Evolutionary conservation across 768 basidiomycete species (phyloP).

Genomic region (Clavaria fumosa): DNA sequence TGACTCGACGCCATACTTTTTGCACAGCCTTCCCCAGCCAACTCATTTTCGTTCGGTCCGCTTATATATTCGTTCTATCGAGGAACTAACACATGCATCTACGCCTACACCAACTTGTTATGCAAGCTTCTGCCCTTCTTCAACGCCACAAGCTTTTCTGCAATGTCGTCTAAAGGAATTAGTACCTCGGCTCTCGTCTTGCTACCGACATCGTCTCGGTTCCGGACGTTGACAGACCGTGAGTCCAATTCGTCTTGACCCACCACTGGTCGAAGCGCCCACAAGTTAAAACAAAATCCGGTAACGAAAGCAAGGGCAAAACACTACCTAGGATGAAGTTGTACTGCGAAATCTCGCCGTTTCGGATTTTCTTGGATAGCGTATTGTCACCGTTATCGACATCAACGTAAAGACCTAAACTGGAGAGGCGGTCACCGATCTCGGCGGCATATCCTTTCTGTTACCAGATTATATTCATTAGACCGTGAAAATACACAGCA

Average conservation of each 20-base stretch:
- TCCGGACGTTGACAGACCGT: constrained; percentile 86
- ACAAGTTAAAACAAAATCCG: background rate
- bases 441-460: constrained; percentile 89
- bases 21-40: too few species aligned
- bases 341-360: constrained; percentile 94
- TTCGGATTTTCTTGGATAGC: constrained; percentile 91
- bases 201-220: constrained; percentile 82
- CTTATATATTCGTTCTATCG: too few species aligned
- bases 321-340: constrained; percentile 88
- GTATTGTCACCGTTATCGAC: constrained; percentile 89
- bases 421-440: constrained; percentile 50
- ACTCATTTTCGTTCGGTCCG: too few species aligned
- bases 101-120: constrained; percentile 29
- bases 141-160: constrained; percentile 53
- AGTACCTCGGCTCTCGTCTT: constrained; percentile 70
- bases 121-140: constrained; percentile 36
- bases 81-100: too few species aligned
- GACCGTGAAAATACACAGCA: constrained; percentile 4
- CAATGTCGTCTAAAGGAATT: constrained; percentile 49
- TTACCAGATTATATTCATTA: constrained; percentile 10
- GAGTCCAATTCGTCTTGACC: constrained; percentile 83
- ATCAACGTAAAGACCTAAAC: constrained; percentile 71
- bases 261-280: constrained; percentile 44
- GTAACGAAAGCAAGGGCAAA: too few species aligned
- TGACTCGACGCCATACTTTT: too few species aligned